Conservation (phyloP, 129 eudicot species). For the Silybum marianum region DNA sequence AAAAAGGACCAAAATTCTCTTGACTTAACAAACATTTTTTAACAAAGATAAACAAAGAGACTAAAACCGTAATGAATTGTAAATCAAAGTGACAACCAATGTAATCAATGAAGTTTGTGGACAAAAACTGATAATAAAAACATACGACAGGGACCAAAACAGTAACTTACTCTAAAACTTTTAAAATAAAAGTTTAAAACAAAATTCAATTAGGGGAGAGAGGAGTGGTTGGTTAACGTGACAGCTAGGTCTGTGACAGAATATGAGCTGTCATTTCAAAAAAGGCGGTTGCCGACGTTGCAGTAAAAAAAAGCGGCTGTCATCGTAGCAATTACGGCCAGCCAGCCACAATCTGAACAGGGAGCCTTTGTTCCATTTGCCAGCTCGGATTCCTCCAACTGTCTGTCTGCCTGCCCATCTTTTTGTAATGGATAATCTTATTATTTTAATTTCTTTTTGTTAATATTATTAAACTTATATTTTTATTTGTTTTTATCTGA, state of each 20-base stretch:
- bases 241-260: conserved; percentile 32
- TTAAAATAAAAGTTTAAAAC: neutral
- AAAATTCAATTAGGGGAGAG: neutral
- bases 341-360: conserved; percentile 38
- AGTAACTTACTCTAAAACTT: neutral
- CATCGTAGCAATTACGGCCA: conserved; percentile 10
- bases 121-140: neutral
- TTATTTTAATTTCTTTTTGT: neutral
- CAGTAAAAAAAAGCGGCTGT: conserved; percentile 7
- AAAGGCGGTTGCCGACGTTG: conserved; percentile 45
- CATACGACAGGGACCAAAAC: neutral
- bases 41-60: neutral
- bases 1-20: neutral
- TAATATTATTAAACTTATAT: too few relatives aligned
- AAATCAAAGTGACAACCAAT: neutral
- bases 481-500: too few relatives aligned
- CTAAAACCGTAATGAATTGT: neutral
- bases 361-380: conserved; percentile 27
- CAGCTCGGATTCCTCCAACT: conserved; percentile 34
- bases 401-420: conserved; percentile 23
- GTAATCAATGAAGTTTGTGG: neutral
- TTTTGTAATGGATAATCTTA: conserved; percentile 27
- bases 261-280: conserved; percentile 28
- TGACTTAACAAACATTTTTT: neutral
- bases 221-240: conserved; percentile 33